Conservation (phyloP, 352 stramenopile species). For the Elongisporangium senticosum region DNA sequence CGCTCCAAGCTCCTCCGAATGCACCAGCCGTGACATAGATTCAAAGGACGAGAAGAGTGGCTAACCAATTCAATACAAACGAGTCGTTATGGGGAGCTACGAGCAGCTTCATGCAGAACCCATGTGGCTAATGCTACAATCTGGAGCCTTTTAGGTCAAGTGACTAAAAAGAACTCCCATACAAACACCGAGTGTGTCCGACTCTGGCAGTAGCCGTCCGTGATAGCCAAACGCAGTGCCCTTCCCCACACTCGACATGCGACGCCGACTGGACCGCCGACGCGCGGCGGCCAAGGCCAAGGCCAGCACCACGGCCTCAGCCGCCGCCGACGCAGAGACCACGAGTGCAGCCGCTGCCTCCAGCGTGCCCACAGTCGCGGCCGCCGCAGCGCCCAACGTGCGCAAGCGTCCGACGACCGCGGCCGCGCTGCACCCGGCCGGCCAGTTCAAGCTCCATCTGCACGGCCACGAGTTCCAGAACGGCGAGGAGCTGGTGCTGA, state of each 20-base stretch:
- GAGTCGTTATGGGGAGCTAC: background rate
- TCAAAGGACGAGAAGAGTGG: background rate
- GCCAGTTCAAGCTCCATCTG: conserved; percentile 76
- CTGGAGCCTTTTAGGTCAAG: background rate
- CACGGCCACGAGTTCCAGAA: conserved; percentile 80
- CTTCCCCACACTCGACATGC: conserved; percentile 17
- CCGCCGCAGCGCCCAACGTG: background rate
- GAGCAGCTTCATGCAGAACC: background rate
- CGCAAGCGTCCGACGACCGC: conserved; percentile 4
- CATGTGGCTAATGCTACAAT: background rate
- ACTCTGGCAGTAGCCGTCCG: background rate
- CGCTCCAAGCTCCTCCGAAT: background rate
- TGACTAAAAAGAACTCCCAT: background rate
- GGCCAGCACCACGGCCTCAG: conserved; percentile 10
- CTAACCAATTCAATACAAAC: background rate
- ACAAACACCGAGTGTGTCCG: background rate
- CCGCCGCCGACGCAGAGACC: background rate
- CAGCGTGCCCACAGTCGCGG: conserved; percentile 1
- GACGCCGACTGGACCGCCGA: conserved; percentile 41
- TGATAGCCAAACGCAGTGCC: conserved; percentile 2
- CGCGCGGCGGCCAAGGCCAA: conserved; percentile 36
- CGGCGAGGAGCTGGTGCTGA: conserved; percentile 76
- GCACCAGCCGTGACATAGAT: background rate
- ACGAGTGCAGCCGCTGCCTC: background rate
- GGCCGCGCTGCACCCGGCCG: conserved; percentile 31